A percentile compares a stretch with the other conserved stretches of the same genome.
Evolutionary conservation across 1,139 yeast genomes (phyloP).

Genomic region (Geotrichum bryndzae): DNA sequence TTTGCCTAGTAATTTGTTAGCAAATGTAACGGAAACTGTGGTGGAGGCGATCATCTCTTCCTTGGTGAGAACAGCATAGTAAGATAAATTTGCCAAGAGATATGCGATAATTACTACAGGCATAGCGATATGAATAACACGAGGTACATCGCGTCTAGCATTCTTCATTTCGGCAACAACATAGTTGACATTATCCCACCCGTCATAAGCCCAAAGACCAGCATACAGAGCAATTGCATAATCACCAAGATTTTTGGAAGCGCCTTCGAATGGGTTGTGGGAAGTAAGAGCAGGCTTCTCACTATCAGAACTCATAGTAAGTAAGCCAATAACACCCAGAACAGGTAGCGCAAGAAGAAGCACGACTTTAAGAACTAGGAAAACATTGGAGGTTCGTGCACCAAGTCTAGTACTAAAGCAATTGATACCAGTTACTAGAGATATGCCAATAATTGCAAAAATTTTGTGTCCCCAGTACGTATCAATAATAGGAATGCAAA

Average conservation of each 20-base stretch:
- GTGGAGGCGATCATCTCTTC: constrained; percentile 33
- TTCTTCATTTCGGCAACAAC: constrained; percentile 40
- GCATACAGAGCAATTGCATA: constrained; percentile 40
- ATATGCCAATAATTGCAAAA: constrained; percentile 33
- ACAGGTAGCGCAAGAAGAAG: constrained; percentile 32
- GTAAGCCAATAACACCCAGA: constrained; percentile 32
- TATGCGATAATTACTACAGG: constrained; percentile 38
- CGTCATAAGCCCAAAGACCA: constrained; percentile 43
- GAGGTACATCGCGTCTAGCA: constrained; percentile 37
- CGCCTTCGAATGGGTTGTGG: constrained; percentile 29
- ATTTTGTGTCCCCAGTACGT: constrained; percentile 32
- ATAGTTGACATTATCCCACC: constrained; percentile 43
- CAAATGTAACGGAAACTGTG: constrained; percentile 38
- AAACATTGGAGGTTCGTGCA: constrained; percentile 35
- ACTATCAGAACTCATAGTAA: constrained; percentile 17
- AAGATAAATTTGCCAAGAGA: constrained; percentile 36
- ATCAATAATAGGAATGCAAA: constrained; percentile 22
- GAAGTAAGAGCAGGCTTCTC: constrained; percentile 26
- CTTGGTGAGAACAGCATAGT: constrained; percentile 36
- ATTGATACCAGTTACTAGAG: constrained; percentile 31
- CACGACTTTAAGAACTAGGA: constrained; percentile 35
- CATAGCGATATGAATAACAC: constrained; percentile 39
- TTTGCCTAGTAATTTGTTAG: constrained; percentile 31
- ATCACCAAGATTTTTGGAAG: constrained; percentile 31
- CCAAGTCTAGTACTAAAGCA: constrained; percentile 34